Evolutionary conservation across 2,329 filamentous ascomycete genomes (phyloP), one percentile per base, ranked within the genome.

Genomic region (Exserohilum rostratum): DNA sequence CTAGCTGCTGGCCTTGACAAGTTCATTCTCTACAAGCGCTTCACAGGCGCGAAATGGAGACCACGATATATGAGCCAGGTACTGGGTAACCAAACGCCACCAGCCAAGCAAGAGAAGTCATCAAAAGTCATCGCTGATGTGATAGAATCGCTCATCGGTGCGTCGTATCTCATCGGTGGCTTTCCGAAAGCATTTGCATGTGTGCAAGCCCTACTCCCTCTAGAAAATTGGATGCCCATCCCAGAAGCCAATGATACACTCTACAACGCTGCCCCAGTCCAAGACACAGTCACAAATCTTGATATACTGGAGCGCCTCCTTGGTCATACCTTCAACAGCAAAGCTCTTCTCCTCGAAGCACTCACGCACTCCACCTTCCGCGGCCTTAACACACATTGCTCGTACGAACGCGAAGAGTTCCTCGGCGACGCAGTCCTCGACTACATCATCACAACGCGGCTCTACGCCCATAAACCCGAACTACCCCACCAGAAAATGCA

Each of bases 341-440:
- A 87, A 59, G 69, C 80, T 0, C 78, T 96, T 0, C 80, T 97
- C 0, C 68, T 89, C 0, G 90, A 97, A 76, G 90, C 93, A 2
- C 79, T 93, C 45, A 96, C 92, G 0, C 93, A 97, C 68, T 79
- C 85, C 0, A 93, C 90, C 0, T 82, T 80, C 46, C 79, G 35
- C 0, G 70, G 69, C 1, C 63, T 64, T 1, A 60, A 78, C 27
- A 74, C 77, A 13, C 78, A 82, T 4, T 73, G 76, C 31, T 83
- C 82, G 0, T 87, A 87, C 65, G 90, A 97, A 62, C 85, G 92
- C 0, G 82, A 97, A 1, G 93, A 97, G 68, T 96, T 95, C 66
- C 78, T 97, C 0, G 93, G 93, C 1, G 93, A 98, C 64, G 85
- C 91, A 0, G 80, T 97, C 2, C 84, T 98, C 0, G 93, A 98